Percentiles rank a stretch among this genome's conserved stretches.
phyloP scores from a whole-genome alignment of 768 basidiomycete species.

The Pulveroboletus sp. region DNA sequence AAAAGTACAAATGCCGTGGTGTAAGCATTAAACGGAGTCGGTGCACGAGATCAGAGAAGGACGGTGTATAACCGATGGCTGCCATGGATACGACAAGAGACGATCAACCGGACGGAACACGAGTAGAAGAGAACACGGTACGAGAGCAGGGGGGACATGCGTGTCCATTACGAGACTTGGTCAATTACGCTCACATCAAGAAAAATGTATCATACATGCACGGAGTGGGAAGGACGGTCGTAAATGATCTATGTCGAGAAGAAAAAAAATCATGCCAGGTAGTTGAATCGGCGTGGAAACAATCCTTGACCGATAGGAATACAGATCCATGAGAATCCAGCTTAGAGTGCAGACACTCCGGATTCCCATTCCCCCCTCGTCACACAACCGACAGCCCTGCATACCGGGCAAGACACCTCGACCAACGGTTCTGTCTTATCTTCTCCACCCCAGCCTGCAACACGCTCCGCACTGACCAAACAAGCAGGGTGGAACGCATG shows the following conservation, averaged over 20 bases:
- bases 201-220: constrained; percentile 4
- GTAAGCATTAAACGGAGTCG: no score
- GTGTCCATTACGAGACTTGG: background rate
- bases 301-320: background rate
- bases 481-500: constrained; percentile 74
- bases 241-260: background rate
- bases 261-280: background rate
- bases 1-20: no score
- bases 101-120: background rate
- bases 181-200: background rate
- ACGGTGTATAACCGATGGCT: background rate
- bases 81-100: constrained; percentile 14
- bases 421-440: constrained; percentile 39
- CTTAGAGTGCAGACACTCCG: constrained; percentile 34
- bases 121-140: no score
- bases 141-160: no score
- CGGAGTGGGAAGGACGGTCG: no score
- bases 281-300: background rate
- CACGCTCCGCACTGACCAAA: constrained; percentile 63
- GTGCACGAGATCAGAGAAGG: no score
- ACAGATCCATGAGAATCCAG: background rate
- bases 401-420: constrained; percentile 73
- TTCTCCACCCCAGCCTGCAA: constrained; percentile 55
- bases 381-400: constrained; percentile 59
- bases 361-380: constrained; percentile 57